These are phyloP conservation scores for Paecilomyces sp. DNA, from an alignment of 2,329 filamentous ascomycete genomes.

Conservation along the genomic window DNA sequence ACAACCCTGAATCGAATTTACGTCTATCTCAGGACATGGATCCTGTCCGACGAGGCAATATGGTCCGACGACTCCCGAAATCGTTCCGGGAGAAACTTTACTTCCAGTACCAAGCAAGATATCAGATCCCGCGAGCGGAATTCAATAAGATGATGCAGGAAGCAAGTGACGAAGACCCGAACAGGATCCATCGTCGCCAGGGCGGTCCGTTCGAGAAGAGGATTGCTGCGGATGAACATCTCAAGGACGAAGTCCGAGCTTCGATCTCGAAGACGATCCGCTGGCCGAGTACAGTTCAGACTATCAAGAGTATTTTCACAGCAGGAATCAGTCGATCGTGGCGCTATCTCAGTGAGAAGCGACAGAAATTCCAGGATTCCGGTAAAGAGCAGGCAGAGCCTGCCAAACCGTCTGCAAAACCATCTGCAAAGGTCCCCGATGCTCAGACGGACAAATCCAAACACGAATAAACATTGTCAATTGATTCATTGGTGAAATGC, in stretches of 20 bases:
- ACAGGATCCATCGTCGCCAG: slow-evolving; percentile 63
- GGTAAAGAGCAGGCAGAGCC: slow-evolving; percentile 12
- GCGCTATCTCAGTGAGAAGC: slow-evolving; percentile 78
- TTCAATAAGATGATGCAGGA: slow-evolving; percentile 79
- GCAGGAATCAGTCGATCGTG: slow-evolving; percentile 63
- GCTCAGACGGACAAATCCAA: background rate
- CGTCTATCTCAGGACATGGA: slow-evolving; percentile 85
- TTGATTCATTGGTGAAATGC: background rate
- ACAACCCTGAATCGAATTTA: slow-evolving; percentile 57
- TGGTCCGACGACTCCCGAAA: slow-evolving; percentile 85
- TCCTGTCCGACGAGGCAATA: slow-evolving; percentile 81
- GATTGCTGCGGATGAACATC: slow-evolving; percentile 64
- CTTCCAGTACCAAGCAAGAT: slow-evolving; percentile 90
- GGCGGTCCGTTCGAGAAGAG: slow-evolving; percentile 80
- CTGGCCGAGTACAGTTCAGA: slow-evolving; percentile 89
- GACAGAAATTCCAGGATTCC: slow-evolving; percentile 50
- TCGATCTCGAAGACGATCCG: slow-evolving; percentile 82
- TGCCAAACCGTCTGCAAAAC: background rate
- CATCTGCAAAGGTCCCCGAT: background rate
- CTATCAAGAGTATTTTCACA: slow-evolving; percentile 74
- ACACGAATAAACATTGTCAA: background rate
- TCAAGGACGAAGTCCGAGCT: slow-evolving; percentile 63
- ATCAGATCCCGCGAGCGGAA: slow-evolving; percentile 72
- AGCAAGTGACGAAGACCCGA: slow-evolving; percentile 59
- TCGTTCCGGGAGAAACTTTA: slow-evolving; percentile 85